phyloP scores from a whole-genome alignment of 1,139 yeast species.

The Yamadazyma aaseri region DNA sequence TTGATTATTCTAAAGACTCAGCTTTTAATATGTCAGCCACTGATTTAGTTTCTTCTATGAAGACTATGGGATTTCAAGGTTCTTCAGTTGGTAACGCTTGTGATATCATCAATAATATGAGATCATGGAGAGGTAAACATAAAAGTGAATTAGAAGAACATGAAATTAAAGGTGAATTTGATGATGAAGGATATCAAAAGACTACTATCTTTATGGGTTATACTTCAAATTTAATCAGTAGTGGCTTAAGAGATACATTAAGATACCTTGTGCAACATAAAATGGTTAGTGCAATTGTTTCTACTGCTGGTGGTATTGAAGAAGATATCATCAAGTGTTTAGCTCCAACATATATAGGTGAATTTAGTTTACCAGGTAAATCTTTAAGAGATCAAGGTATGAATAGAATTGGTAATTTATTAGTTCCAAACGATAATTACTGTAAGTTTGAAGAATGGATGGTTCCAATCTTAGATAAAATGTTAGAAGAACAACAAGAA shows the following conservation, averaged over 20 bases:
- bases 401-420: conserved; percentile 94
- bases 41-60: conserved; percentile 80
- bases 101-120: conserved; percentile 88
- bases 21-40: conserved; percentile 72
- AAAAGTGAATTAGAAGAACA: conserved; percentile 63
- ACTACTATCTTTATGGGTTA: conserved; percentile 93
- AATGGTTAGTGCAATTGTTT: conserved; percentile 91
- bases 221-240: conserved; percentile 93
- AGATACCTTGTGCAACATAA: conserved; percentile 88
- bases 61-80: conserved; percentile 98
- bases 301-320: conserved; percentile 97
- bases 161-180: conserved; percentile 69
- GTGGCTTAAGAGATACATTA: conserved; percentile 90
- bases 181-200: conserved; percentile 77
- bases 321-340: conserved; percentile 94
- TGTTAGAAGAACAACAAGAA: conserved; percentile 85
- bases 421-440: conserved; percentile 97
- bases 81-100: conserved; percentile 83
- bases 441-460: conserved; percentile 98
- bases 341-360: conserved; percentile 95
- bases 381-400: conserved; percentile 89
- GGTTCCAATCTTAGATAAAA: conserved; percentile 83
- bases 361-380: conserved; percentile 77
- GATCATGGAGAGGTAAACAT: conserved; percentile 85
- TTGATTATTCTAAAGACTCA: conserved; percentile 77